These are phyloP conservation scores for Pythium chondricola DNA, from an alignment of 352 stramenopile species.

Conservation along the genomic window DNA sequence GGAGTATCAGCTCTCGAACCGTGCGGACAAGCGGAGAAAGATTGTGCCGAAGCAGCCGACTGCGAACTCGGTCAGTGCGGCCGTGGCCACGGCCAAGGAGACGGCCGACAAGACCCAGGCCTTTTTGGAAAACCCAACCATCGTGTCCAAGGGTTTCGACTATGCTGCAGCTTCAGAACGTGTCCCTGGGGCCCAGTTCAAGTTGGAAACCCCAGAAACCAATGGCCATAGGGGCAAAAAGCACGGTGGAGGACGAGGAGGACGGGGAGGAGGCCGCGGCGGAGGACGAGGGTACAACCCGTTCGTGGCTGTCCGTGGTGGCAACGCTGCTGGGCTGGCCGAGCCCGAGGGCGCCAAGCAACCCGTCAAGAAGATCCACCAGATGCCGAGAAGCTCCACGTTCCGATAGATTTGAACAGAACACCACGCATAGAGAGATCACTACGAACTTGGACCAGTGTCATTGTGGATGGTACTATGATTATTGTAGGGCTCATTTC, in stretches of 20 bases:
- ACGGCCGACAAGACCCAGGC: conserved; percentile 34
- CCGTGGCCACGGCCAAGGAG: conserved; percentile 10
- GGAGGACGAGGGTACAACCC: conserved; percentile 59
- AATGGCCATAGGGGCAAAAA: not conserved
- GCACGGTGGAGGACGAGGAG: conserved; percentile 7
- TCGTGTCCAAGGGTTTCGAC: conserved; percentile 21
- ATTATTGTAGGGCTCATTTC: conserved; percentile 2
- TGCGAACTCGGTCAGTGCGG: conserved; percentile 13
- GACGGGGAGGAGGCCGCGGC: conserved; percentile 15
- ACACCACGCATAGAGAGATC: conserved; percentile 2
- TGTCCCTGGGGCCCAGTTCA: conserved; percentile 18
- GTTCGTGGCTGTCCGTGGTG: conserved; percentile 54
- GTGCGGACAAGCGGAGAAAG: conserved; percentile 61
- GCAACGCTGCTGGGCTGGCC: conserved; percentile 21
- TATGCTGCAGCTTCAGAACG: conserved; percentile 21
- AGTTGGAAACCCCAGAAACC: conserved; percentile 16
- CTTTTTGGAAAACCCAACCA: conserved; percentile 41
- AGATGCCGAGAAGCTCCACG: conserved; percentile 79
- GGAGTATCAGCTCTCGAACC: conserved; percentile 66
- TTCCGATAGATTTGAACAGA: conserved; percentile 53
- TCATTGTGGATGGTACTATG: not conserved
- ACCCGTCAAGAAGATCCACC: conserved; percentile 74
- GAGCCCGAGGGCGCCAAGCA: conserved; percentile 22
- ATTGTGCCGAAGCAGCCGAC: conserved; percentile 19
- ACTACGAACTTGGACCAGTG: not conserved